Evolutionary conservation across 2,329 filamentous ascomycete species (phyloP).

Genomic region (Talaromyces sp.): DNA sequence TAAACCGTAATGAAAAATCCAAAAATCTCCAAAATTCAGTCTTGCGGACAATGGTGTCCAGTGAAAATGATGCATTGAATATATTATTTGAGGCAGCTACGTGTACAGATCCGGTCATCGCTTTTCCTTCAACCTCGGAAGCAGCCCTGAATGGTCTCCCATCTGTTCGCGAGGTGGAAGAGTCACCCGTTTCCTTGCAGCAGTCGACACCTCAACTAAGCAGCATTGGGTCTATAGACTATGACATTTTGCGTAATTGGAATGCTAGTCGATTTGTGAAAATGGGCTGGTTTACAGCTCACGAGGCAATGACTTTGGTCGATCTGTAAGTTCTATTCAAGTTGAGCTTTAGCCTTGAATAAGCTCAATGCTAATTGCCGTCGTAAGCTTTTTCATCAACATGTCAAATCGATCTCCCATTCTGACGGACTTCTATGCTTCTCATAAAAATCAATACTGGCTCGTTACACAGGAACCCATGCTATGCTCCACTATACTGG

Average conservation of each 20-base stretch:
- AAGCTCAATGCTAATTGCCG: neutral
- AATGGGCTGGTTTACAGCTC: constrained; percentile 53
- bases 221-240: neutral
- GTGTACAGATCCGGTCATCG: neutral
- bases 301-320: constrained; percentile 49
- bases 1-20: neutral
- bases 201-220: neutral
- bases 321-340: constrained; percentile 42
- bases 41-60: neutral
- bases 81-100: neutral
- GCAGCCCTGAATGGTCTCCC: neutral
- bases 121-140: neutral
- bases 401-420: constrained; percentile 49
- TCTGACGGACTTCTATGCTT: constrained; percentile 45
- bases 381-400: neutral
- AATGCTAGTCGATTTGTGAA: constrained; percentile 50
- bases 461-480: constrained; percentile 51
- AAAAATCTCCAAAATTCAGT: neutral
- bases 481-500: constrained; percentile 50
- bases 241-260: constrained; percentile 43
- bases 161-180: neutral
- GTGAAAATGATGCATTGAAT: neutral
- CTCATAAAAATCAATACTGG: constrained; percentile 45
- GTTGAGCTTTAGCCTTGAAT: neutral
- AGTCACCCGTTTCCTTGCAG: neutral